Base-by-base conservation (phyloP, 2,329 filamentous ascomycete genomes). In the Dothiorella sarmentorum region DNA sequence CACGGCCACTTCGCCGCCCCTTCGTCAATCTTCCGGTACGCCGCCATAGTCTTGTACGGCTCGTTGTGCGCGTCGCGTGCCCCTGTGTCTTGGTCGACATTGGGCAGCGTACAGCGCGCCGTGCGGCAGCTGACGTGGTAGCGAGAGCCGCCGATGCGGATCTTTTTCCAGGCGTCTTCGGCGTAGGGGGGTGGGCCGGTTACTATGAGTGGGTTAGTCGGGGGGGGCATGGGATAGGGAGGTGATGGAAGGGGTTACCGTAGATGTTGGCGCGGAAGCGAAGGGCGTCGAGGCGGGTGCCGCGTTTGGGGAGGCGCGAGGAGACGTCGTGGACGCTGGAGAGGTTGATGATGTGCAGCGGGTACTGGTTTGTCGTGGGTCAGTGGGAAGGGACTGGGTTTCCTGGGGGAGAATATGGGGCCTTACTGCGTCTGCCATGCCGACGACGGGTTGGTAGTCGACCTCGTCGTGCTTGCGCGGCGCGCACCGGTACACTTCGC, bases 211-310 rank as follows among this genome's bases (percentile, higher is more conserved):
- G n/a, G n/a, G 27, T 33, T 33, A 33, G 56, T 38, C n/a, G n/a
- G n/a, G n/a, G n/a, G n/a, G n/a, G n/a, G n/a, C n/a, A 51, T 45
- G 13, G 35, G 24, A 37, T 37, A 18, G 5, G n/a, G 26, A 6
- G n/a, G 22, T n/a, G 38, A 22, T 43, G 13, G 4, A 37, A 18
- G 60, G 40, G 60, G 75, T 70, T 71, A 85, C 83, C 73, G 63
- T 90, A 85, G 31, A 92, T 84, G 65, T 92, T 91, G 35, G 88
- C 82, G 22, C 88, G 81, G 72, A 90, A 91, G 11, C 86, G 81
- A 15, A 81, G 74, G 7, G 82, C 81, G 58, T 87, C 83, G 0
- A 91, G 76, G 26, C 78, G 76, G 17, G 81, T 22, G 78, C 70
- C 73, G 51, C 79, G 78, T 63, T 79, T 80, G 1, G 80, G 77